These are phyloP conservation scores for Claviceps fusiformis DNA, from an alignment of 2,329 filamentous ascomycete genomes.

Conservation along the genomic window DNA sequence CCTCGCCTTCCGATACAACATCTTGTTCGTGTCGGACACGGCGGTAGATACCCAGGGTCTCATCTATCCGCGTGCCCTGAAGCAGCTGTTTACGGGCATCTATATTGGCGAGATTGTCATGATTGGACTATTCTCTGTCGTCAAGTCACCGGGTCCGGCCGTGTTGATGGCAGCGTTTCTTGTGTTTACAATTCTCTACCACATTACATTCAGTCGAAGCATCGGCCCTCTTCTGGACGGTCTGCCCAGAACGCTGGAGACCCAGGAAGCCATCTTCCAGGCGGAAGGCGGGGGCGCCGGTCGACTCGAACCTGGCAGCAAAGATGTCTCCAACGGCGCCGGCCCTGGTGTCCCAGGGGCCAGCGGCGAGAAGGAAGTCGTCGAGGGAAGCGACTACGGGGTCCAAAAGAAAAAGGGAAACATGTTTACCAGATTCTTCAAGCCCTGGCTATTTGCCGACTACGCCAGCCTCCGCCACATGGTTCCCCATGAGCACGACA, in stretches of 20 bases:
- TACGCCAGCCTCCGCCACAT: constrained; percentile 58
- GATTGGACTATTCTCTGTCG: constrained; percentile 67
- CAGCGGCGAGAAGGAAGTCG: constrained; percentile 5
- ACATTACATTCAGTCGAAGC: constrained; percentile 56
- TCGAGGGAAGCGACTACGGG: constrained; percentile 12
- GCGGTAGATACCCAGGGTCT: constrained; percentile 79
- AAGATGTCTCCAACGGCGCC: constrained; percentile 3
- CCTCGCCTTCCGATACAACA: constrained; percentile 73
- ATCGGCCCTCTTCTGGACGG: constrained; percentile 59
- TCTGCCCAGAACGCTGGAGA: constrained; percentile 48
- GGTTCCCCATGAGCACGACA: constrained; percentile 44
- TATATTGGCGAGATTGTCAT: constrained; percentile 71
- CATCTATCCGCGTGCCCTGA: constrained; percentile 74
- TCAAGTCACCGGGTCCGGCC: constrained; percentile 52
- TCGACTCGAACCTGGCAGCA: constrained; percentile 8
- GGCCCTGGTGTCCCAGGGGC: not conserved
- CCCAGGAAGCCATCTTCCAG: constrained; percentile 27
- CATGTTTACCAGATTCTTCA: constrained; percentile 47
- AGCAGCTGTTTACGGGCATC: constrained; percentile 71
- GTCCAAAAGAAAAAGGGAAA: constrained; percentile 36
- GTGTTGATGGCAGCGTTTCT: constrained; percentile 64
- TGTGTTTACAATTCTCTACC: constrained; percentile 63
- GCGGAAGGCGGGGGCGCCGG: constrained; percentile 12
- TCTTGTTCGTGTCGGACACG: constrained; percentile 68
- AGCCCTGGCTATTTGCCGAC: constrained; percentile 63